Conservation (phyloP, 2,329 filamentous ascomycete species). For the Didymella arachidicola region DNA sequence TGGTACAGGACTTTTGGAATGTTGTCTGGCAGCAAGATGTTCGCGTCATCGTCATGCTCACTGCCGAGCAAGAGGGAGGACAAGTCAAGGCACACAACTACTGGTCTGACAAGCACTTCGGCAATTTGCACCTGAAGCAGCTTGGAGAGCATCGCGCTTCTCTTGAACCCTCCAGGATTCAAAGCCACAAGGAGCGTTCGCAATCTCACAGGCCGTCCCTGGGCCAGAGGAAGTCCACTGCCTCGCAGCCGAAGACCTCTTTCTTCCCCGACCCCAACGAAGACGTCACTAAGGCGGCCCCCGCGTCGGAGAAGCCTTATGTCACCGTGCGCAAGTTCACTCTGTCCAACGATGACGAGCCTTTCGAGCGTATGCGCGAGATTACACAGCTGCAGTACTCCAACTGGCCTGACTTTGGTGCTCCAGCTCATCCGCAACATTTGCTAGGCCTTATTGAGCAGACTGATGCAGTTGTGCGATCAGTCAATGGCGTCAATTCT, state of each 20-base stretch:
- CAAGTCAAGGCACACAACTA: slow-evolving; percentile 96
- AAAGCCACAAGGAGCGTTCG: slow-evolving; percentile 50
- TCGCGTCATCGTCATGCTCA: slow-evolving; percentile 94
- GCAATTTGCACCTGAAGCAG: slow-evolving; percentile 74
- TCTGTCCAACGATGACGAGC: slow-evolving; percentile 75
- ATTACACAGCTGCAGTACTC: slow-evolving; percentile 95
- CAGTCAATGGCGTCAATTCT: slow-evolving; percentile 53
- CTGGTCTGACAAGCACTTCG: slow-evolving; percentile 83
- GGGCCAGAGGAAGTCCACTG: slow-evolving; percentile 49
- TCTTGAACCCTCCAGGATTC: slow-evolving; percentile 68
- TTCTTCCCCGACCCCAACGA: slow-evolving; percentile 27
- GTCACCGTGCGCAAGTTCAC: slow-evolving; percentile 89
- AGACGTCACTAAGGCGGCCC: slow-evolving; percentile 33
- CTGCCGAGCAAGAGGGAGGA: slow-evolving; percentile 90
- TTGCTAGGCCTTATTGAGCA: slow-evolving; percentile 89
- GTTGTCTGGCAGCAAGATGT: slow-evolving; percentile 97
- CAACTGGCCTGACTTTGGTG: slow-evolving; percentile 97
- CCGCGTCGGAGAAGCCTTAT: slow-evolving; percentile 68
- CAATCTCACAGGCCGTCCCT: slow-evolving; percentile 37
- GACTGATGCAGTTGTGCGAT: slow-evolving; percentile 73
- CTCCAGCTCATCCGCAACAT: slow-evolving; percentile 86
- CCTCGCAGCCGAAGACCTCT: slow-evolving; percentile 31
- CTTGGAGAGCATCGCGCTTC: slow-evolving; percentile 85
- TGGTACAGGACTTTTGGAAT: slow-evolving; percentile 88
- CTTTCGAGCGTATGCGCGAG: slow-evolving; percentile 87